These are phyloP conservation scores for Aaosphaeria pasadenensis DNA, from an alignment of 2,329 filamentous ascomycete species.

Conservation along the genomic window DNA sequence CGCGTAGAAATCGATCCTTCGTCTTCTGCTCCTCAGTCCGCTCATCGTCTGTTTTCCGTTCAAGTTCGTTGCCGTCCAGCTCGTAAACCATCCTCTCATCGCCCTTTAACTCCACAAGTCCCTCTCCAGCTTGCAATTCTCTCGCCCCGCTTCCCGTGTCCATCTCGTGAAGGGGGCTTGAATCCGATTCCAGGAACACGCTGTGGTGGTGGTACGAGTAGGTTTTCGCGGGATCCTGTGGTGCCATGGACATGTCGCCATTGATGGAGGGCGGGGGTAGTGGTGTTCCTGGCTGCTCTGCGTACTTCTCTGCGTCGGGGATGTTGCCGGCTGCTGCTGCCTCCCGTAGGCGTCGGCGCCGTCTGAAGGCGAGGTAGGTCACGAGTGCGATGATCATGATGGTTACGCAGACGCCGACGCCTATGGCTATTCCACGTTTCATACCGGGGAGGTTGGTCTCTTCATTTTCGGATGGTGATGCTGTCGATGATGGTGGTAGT, in stretches of 20 bases:
- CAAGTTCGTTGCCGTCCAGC: background rate
- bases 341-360: conserved; percentile 11
- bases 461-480: background rate
- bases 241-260: background rate
- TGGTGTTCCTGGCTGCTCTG: background rate
- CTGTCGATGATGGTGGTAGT: background rate
- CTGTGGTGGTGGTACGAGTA: too few species aligned
- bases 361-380: conserved; percentile 17
- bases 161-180: background rate
- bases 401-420: conserved; percentile 19
- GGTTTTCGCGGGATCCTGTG: background rate
- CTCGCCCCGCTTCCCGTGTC: background rate
- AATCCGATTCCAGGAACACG: background rate
- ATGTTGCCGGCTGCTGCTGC: background rate
- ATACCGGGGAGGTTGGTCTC: conserved; percentile 18
- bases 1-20: too few species aligned
- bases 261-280: background rate
- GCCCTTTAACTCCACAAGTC: background rate
- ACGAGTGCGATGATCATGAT: conserved; percentile 20
- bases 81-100: background rate
- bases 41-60: too few species aligned
- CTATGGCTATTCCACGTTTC: conserved; percentile 28
- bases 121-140: background rate
- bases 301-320: background rate
- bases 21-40: too few species aligned